Base-by-base conservation (phyloP, 768 basidiomycete genomes). In the Lactarius evosmus region DNA sequence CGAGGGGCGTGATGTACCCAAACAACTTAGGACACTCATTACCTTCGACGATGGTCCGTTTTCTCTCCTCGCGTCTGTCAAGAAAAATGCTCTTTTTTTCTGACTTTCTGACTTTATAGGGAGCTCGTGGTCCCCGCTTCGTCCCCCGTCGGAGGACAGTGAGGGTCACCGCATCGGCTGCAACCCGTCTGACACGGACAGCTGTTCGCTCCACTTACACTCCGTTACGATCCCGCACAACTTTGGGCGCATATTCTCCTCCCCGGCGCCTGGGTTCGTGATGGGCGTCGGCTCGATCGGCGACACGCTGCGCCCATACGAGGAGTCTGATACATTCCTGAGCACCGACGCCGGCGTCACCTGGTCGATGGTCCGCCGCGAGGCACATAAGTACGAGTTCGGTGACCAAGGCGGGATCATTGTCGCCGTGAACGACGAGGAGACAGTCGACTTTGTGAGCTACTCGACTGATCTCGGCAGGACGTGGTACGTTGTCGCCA, bases 231-330 rank as follows among this genome's bases (percentile, higher is more conserved):
- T 83, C 8, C 88, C 93, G 1, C 96, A 96, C 76, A 99, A 98
- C 75, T 91, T 88, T 70, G 96, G 97, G 0, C 88, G 92, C 19
- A 82, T 98, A 33, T 98, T 98, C 76, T 96, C 94, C 1, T 95
- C 94, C 0, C 88, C 93, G 6, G 96, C 95, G 0, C 96, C 96
- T 0, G 96, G 97, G 0, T 83, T 93, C 64, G 88, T 93, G 32
- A 96, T 99, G 91, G 96, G 91, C n/a, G 94, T 98, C 2, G 97
- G 97, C 7, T 90, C 86, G 0, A 82, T 97, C 38, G 95, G 96
- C 2, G 75, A 80, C 25, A 74, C 76, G 14, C 78, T 98, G 8
- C 72, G 78, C 19, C 77, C 84, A 0, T 98, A 98, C 69, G 85
- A 89, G 49, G 88, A 97, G 40, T 87, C 91, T 70, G 93, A 97